These are phyloP conservation scores for Salix purpurea DNA, from an alignment of 345 rosid genomes.

Conservation along the genomic window DNA sequence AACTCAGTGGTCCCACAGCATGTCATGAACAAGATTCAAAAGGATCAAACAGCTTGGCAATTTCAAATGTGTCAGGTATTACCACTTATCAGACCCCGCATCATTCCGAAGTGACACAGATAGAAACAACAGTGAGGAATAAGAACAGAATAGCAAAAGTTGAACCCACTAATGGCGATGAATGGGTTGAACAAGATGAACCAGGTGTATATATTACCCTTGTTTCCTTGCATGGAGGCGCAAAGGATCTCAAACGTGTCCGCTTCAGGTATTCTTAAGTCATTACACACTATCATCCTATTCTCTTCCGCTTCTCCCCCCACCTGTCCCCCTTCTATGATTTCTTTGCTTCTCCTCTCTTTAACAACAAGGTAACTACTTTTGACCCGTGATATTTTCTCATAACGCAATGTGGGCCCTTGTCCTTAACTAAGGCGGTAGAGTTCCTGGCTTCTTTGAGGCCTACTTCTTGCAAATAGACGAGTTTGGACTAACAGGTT, in stretches of 20 bases:
- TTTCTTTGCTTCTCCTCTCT: background rate
- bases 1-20: background rate
- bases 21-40: constrained; percentile 15
- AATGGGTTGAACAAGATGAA: constrained; percentile 28
- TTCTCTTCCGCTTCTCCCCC: background rate
- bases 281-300: background rate
- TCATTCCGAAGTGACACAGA: constrained; percentile 5
- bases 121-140: constrained; percentile 9
- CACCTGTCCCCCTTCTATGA: background rate
- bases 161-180: constrained; percentile 21
- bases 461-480: background rate
- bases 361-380: background rate
- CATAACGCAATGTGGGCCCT: background rate
- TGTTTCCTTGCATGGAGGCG: constrained; percentile 23
- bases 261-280: constrained; percentile 22
- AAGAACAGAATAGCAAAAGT: constrained; percentile 14
- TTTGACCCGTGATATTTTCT: background rate
- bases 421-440: background rate
- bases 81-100: background rate
- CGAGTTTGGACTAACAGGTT: background rate
- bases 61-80: background rate
- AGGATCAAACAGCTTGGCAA: constrained; percentile 6
- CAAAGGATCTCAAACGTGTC: constrained; percentile 27
- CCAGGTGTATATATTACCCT: constrained; percentile 25
- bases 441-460: background rate